Evolutionary conservation across 192 early-diverging fungal species (phyloP).

Genomic region (Podila clonocystis): DNA sequence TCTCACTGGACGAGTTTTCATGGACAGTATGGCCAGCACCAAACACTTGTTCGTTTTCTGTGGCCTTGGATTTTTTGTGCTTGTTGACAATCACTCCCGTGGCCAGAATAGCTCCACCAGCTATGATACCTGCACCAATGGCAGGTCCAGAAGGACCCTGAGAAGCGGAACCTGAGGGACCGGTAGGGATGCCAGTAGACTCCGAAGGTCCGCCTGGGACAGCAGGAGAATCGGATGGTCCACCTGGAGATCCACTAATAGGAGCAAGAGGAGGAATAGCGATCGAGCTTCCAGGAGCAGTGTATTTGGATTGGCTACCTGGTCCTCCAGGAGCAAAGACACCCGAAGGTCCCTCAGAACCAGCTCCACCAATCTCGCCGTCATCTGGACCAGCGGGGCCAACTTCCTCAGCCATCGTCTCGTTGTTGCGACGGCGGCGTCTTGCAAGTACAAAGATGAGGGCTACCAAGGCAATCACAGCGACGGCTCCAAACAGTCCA

Average conservation of each 20-base stretch:
- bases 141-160: constrained; percentile 1
- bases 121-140: neutral
- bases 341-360: neutral
- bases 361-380: constrained; percentile 6
- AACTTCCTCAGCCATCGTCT: neutral
- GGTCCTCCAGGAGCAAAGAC: neutral
- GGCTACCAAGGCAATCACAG: constrained; percentile 17
- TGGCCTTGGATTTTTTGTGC: constrained; percentile 15
- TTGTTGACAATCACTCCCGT: constrained; percentile 8
- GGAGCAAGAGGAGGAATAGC: constrained; percentile 14
- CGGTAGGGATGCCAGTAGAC: no score
- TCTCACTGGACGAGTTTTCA: constrained; percentile 7
- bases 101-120: constrained; percentile 8
- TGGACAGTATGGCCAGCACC: constrained; percentile 2
- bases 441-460: constrained; percentile 24
- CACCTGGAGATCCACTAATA: neutral
- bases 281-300: neutral
- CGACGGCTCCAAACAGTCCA: constrained; percentile 5
- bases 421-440: constrained; percentile 14
- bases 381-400: neutral
- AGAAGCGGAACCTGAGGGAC: neutral
- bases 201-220: neutral
- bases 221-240: constrained; percentile 1
- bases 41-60: neutral
- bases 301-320: constrained; percentile 6